Evolutionary conservation across 805 yeast genomes (phyloP).

Genomic region (Metschnikowia vanudenii): DNA sequence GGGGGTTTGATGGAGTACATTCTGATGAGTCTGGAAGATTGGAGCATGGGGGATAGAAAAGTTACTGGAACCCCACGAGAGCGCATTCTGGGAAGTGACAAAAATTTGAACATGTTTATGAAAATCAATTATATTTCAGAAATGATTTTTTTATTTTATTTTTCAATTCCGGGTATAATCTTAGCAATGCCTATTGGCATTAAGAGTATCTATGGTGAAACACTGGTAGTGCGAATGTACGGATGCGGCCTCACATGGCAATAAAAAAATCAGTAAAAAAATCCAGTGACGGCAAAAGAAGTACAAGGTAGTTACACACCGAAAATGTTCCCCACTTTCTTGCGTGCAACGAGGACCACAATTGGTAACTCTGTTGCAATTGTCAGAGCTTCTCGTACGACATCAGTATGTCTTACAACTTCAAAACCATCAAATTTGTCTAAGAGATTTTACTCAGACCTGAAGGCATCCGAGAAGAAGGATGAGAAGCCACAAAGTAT

Average conservation of each 20-base stretch:
- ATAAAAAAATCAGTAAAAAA: constrained; percentile 6
- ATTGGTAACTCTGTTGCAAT: not conserved
- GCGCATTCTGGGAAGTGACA: not conserved
- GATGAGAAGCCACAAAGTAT: constrained; percentile 45
- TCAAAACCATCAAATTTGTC: not conserved
- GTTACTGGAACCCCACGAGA: not conserved
- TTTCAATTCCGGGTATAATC: no score
- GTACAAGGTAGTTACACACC: not conserved
- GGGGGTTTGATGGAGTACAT: constrained; percentile 14
- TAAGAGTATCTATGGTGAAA: not conserved
- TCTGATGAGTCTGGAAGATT: not conserved
- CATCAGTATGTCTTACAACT: not conserved
- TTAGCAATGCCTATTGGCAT: not conserved
- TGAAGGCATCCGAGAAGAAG: constrained; percentile 18
- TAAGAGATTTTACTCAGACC: constrained; percentile 17
- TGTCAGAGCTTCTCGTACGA: constrained; percentile 1
- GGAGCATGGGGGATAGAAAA: not conserved
- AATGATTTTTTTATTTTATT: not conserved
- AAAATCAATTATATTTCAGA: not conserved
- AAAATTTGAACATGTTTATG: not conserved
- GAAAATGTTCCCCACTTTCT: constrained; percentile 12
- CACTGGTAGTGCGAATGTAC: constrained; percentile 10
- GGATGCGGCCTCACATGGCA: constrained; percentile 8
- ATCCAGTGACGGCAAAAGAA: not conserved
- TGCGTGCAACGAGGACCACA: constrained; percentile 13